Evolutionary conservation across 2,329 filamentous ascomycete genomes (phyloP).

Genomic region (Xenosphaeropsis pyriputrescens): DNA sequence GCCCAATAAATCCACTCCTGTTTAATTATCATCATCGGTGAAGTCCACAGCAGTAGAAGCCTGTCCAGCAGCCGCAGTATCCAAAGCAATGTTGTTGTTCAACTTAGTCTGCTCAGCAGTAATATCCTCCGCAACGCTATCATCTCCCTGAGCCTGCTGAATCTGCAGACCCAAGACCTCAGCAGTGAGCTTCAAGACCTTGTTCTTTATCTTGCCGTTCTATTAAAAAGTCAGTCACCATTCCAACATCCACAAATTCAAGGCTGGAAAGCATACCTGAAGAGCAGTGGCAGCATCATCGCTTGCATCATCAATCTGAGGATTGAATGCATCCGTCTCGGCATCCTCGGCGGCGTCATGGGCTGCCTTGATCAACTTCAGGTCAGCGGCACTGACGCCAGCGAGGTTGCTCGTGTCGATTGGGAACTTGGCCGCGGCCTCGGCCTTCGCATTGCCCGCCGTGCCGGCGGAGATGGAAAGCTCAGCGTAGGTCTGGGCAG

Average conservation of each 20-base stretch:
- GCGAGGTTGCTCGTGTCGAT: conserved; percentile 26
- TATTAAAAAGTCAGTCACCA: conserved; percentile 6
- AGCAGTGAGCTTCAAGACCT: conserved; percentile 40
- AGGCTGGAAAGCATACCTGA: conserved; percentile 17
- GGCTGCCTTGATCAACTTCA: conserved; percentile 32
- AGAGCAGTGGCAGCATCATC: conserved; percentile 31
- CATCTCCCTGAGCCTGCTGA: conserved; percentile 33
- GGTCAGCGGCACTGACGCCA: conserved; percentile 28
- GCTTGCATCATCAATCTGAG: conserved; percentile 31
- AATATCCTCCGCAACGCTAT: conserved; percentile 25
- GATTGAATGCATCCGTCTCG: conserved; percentile 35
- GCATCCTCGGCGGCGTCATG: conserved; percentile 37
- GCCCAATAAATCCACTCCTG: no score
- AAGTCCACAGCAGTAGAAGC: conserved; percentile 24
- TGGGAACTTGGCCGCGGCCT: conserved; percentile 25
- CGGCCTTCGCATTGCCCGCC: conserved; percentile 27
- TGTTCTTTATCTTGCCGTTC: conserved; percentile 44
- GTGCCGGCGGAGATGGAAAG: conserved; percentile 31
- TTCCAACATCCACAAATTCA: background rate
- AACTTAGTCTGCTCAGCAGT: conserved; percentile 34
- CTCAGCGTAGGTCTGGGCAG: conserved; percentile 23
- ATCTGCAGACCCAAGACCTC: conserved; percentile 33
- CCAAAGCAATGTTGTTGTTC: conserved; percentile 33
- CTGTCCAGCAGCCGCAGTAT: conserved; percentile 30
- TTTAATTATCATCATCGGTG: conserved; percentile 9